Conservation (phyloP, 2,329 filamentous ascomycete species). For the Phyllosticta citrichinensis region DNA sequence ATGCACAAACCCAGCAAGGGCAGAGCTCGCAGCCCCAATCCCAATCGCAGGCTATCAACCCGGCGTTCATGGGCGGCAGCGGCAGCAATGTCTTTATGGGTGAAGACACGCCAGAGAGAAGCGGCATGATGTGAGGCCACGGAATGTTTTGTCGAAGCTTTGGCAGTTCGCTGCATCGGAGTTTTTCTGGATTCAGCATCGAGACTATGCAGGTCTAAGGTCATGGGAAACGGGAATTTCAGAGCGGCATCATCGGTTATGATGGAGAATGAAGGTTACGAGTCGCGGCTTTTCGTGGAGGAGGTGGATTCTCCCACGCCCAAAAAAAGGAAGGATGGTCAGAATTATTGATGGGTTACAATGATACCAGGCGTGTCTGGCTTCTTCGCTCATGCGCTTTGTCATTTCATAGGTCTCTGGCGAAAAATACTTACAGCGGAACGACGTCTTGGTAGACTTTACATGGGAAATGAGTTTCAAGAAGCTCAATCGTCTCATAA, state of each 20-base stretch:
- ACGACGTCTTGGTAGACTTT: background rate
- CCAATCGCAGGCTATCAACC: slow-evolving; percentile 12
- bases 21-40: slow-evolving; percentile 10
- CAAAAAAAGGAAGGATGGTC: background rate
- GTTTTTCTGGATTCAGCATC: background rate
- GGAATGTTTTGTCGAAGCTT: background rate
- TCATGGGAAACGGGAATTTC: background rate
- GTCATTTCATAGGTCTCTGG: background rate
- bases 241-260: background rate
- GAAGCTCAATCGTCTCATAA: background rate
- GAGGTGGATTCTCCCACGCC: background rate
- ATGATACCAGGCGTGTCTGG: background rate
- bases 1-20: slow-evolving; percentile 16
- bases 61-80: slow-evolving; percentile 21
- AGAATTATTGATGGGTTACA: background rate
- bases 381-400: background rate
- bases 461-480: background rate
- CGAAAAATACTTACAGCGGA: background rate
- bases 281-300: background rate
- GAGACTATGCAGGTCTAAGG: background rate
- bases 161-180: background rate
- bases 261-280: background rate
- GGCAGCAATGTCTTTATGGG: slow-evolving; percentile 28
- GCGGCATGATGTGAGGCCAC: slow-evolving; percentile 1
- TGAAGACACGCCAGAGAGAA: slow-evolving; percentile 18